Base-by-base conservation (phyloP, 2,329 filamentous ascomycete genomes). In the Domatiomyces catenatus region DNA sequence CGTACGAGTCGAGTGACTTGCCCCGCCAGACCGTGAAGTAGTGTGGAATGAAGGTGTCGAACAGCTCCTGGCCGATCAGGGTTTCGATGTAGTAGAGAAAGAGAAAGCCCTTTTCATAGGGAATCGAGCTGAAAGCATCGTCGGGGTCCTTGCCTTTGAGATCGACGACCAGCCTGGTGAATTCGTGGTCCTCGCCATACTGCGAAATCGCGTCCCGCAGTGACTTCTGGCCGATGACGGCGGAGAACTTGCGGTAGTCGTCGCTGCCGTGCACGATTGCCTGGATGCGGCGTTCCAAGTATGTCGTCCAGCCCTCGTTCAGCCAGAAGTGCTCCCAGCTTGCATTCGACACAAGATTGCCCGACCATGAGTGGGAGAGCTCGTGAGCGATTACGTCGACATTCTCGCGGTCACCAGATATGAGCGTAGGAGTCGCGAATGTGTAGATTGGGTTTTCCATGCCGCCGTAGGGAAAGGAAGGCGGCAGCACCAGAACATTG, bases 401-500 rank as follows among this genome's bases (percentile, higher is more conserved):
- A 59, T 96, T 96, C 63, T 94, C 84, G 44, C 84, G 77, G 61
- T 90, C 85, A 62, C 90, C 90, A 51, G 84, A 92, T 62, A 98
- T 88, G 59, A 96, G 84, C 36, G 88, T 94, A 1, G 90, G 90
- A 1, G 92, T 96, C 1, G 89, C 90, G 65, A 94, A 96, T 0
- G 92, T 96, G 69, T 85, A 94, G 49, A 94, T 81, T 0, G 89
- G 89, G 64, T 95, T 94, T 66, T 94, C 88, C 84, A 88, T 88
- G 67, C 83, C 84, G 61, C 86, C 87, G 60, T 92, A 93, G 0
- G 87, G 87, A 65, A 94, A 96, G 59, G 84, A 90, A 0, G 87
- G 85, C 3, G 90, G 90, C 28, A 96, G 72, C 3, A 95, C 83
- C 19, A 96, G 72, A 8, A 94, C 86, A 59, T 96, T 96, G 73